Percentiles rank a stretch among this genome's conserved stretches.
These are phyloP conservation scores for Aspergillus phoenicis DNA, from an alignment of 2,329 filamentous ascomycete genomes.

Conservation along the genomic window DNA sequence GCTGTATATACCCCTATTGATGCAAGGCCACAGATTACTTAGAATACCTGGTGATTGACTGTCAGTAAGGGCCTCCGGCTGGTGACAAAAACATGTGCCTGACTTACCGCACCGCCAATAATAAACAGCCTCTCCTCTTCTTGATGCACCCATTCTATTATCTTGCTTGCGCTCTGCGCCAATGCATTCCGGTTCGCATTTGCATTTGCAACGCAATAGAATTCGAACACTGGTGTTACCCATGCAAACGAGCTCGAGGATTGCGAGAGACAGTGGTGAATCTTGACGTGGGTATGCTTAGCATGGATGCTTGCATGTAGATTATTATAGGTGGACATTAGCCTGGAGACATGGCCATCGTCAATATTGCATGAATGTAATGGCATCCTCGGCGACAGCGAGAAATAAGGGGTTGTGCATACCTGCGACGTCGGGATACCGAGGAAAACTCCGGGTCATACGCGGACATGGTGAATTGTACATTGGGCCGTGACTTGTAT, in stretches of 20 bases:
- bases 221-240: constrained; percentile 87
- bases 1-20: background rate
- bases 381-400: background rate
- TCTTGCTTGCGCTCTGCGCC: constrained; percentile 81
- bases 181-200: constrained; percentile 64
- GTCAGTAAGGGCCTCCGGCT: background rate
- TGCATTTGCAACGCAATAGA: constrained; percentile 91
- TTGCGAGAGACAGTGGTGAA: constrained; percentile 76
- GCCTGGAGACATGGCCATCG: constrained; percentile 38
- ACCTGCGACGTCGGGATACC: constrained; percentile 65
- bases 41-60: constrained; percentile 12
- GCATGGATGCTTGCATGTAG: constrained; percentile 84
- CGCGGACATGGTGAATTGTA: constrained; percentile 92
- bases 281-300: constrained; percentile 80
- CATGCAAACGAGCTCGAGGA: constrained; percentile 82
- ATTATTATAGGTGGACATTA: constrained; percentile 82
- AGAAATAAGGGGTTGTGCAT: constrained; percentile 18
- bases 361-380: background rate
- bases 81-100: background rate
- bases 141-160: constrained; percentile 86
- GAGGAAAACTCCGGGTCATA: constrained; percentile 69
- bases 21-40: background rate
- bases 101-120: constrained; percentile 84
- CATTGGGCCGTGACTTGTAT: constrained; percentile 91
- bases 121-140: constrained; percentile 96